Percentiles rank a stretch among this genome's conserved stretches.
These are phyloP conservation scores for Trichophyton equinum DNA, from an alignment of 2,329 filamentous ascomycete genomes.

Conservation along the genomic window DNA sequence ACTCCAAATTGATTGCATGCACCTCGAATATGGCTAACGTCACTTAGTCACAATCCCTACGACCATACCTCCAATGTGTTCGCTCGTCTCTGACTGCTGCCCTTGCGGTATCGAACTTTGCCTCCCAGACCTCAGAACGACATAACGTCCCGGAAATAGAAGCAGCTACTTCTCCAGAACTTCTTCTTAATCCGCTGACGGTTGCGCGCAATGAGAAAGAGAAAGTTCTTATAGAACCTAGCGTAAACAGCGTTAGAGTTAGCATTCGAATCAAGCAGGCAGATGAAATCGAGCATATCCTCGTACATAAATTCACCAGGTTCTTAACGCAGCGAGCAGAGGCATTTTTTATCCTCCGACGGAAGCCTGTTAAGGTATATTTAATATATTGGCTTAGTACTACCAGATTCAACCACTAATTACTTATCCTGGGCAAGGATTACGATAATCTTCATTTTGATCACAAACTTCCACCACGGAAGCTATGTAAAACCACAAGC, in stretches of 20 bases:
- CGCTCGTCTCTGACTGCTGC: constrained; percentile 88
- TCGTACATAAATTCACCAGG: constrained; percentile 96
- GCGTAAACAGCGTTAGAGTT: constrained; percentile 90
- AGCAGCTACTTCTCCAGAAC: constrained; percentile 81
- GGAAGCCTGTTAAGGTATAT: constrained; percentile 81
- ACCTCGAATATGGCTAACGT: constrained; percentile 4
- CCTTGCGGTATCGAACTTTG: constrained; percentile 90
- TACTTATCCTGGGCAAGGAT: constrained; percentile 48
- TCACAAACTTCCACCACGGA: constrained; percentile 97
- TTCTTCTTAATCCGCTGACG: constrained; percentile 79
- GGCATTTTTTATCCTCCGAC: constrained; percentile 87
- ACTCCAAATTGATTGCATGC: neutral
- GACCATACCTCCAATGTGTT: constrained; percentile 92
- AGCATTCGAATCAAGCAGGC: constrained; percentile 99
- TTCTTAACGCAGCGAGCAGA: constrained; percentile 95
- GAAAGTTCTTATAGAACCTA: constrained; percentile 88
- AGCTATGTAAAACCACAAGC: constrained; percentile 96
- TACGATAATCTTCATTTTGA: constrained; percentile 99
- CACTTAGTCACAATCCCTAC: constrained; percentile 77
- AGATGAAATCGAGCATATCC: constrained; percentile 94
- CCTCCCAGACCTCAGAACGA: constrained; percentile 87
- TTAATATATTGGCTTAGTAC: constrained; percentile 5
- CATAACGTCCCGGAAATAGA: constrained; percentile 98
- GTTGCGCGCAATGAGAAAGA: constrained; percentile 95
- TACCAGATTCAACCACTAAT: neutral